Evolutionary conservation across 1,284 basidiomycete species (phyloP).

Genomic region (Cerioporus squamosus): DNA sequence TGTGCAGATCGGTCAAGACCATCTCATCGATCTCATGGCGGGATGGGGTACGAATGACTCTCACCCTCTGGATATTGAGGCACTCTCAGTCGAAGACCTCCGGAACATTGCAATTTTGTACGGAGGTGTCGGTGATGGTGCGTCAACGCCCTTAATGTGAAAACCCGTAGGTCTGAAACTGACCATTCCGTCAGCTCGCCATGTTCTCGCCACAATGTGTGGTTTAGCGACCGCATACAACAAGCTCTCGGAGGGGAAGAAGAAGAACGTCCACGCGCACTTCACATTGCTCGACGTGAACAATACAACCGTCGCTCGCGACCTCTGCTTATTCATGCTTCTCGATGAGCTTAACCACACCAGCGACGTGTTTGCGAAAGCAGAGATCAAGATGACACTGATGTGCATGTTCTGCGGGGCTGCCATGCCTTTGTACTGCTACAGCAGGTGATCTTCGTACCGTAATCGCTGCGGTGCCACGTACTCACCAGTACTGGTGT

Average conservation of each 20-base stretch:
- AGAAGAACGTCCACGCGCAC: conserved; percentile 21
- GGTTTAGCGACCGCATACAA: conserved; percentile 20
- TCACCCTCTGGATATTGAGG: conserved; percentile 8
- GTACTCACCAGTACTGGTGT: neutral
- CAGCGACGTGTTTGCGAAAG: neutral
- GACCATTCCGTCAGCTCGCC: conserved; percentile 12
- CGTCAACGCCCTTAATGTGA: neutral
- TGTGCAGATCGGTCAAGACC: conserved; percentile 19
- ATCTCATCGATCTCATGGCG: conserved; percentile 17
- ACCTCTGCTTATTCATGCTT: conserved; percentile 28
- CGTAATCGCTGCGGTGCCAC: neutral
- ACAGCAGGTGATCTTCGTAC: neutral
- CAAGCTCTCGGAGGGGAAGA: conserved; percentile 10
- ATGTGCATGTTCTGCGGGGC: conserved; percentile 11
- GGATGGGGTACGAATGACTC: conserved; percentile 7
- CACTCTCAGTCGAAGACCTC: conserved; percentile 5
- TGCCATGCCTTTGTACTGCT: conserved; percentile 13
- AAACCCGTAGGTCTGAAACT: neutral
- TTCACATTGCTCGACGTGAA: conserved; percentile 32
- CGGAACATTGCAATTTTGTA: conserved; percentile 21
- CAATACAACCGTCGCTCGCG: conserved; percentile 28
- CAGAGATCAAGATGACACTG: conserved; percentile 11
- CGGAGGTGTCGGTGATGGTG: conserved; percentile 29
- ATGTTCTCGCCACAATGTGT: conserved; percentile 26
- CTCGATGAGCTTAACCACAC: conserved; percentile 18